Evolutionary conservation across 257 asterid genomes (phyloP).

Genomic region (Gardenia jasminoides): DNA sequence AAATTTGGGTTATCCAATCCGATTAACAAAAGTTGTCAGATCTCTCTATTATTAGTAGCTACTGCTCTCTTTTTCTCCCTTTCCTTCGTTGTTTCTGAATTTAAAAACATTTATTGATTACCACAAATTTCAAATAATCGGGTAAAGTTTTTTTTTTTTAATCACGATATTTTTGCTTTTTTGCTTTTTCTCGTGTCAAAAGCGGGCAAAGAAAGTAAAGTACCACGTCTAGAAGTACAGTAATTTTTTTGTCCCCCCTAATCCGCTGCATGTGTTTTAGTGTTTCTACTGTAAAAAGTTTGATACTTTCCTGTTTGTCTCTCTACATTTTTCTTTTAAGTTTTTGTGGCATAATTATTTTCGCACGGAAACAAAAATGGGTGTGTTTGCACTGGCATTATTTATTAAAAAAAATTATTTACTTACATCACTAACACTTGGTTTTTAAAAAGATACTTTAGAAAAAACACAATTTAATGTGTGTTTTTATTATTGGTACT

Average conservation of each 20-base stretch:
- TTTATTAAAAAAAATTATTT: too few species aligned
- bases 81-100: neutral
- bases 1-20: constrained; percentile 11
- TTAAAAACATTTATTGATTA: neutral
- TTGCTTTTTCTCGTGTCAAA: neutral
- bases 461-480: too few species aligned
- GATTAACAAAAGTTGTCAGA: constrained; percentile 19
- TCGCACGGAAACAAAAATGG: too few species aligned
- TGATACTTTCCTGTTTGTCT: neutral
- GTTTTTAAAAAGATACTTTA: too few species aligned
- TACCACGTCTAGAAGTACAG: neutral
- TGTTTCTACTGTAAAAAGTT: neutral
- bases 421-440: too few species aligned
- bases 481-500: too few species aligned
- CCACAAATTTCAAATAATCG: neutral
- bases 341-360: too few species aligned
- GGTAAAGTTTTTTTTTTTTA: neutral
- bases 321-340: neutral
- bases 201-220: neutral
- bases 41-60: neutral
- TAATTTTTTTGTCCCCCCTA: too few species aligned
- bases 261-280: constrained; percentile 1
- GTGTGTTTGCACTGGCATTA: too few species aligned
- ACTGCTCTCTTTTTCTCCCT: neutral
- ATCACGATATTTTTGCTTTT: neutral